These are phyloP conservation scores for Angomonas desouzai DNA, from an alignment of 208 protist genomes.

Conservation along the genomic window DNA sequence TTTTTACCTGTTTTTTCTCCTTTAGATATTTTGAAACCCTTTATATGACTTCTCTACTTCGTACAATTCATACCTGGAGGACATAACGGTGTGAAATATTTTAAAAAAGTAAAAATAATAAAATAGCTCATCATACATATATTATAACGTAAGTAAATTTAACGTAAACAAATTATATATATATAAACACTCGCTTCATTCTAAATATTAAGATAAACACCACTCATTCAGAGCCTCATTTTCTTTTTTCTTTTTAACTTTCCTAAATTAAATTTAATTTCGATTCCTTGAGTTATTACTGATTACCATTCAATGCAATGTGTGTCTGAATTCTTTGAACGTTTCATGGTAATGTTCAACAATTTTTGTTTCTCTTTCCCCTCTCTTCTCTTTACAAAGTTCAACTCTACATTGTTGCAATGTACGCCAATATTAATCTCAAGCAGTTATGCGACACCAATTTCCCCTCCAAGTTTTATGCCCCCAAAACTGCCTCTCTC, in stretches of 20 bases:
- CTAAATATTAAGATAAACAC: not conserved
- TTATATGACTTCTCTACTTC: not conserved
- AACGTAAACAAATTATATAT: not conserved
- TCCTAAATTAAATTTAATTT: slow-evolving; percentile 1
- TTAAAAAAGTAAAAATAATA: not conserved
- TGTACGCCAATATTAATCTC: slow-evolving; percentile 20
- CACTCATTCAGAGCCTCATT: slow-evolving; percentile 7
- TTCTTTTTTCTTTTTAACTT: slow-evolving; percentile 9
- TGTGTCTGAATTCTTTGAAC: too few relatives aligned
- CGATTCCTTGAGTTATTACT: slow-evolving; percentile 12
- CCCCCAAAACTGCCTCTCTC: slow-evolving; percentile 22
- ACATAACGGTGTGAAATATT: not conserved
- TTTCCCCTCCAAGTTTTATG: slow-evolving; percentile 23
- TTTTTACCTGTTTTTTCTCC: not conserved
- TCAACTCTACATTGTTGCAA: slow-evolving; percentile 7
- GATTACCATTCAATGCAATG: too few relatives aligned
- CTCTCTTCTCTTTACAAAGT: slow-evolving; percentile 1
- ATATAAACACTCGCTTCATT: slow-evolving; percentile 9
- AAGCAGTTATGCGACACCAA: slow-evolving; percentile 24
- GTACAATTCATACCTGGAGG: not conserved
- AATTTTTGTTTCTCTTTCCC: slow-evolving; percentile 3
- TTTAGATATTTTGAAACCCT: not conserved
- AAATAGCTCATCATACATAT: not conserved
- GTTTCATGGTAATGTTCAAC: too few relatives aligned
- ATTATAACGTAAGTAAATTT: not conserved